Evolutionary conservation across 2,329 filamentous ascomycete genomes (phyloP).

Genomic region (Colletotrichum ledebouriae): DNA sequence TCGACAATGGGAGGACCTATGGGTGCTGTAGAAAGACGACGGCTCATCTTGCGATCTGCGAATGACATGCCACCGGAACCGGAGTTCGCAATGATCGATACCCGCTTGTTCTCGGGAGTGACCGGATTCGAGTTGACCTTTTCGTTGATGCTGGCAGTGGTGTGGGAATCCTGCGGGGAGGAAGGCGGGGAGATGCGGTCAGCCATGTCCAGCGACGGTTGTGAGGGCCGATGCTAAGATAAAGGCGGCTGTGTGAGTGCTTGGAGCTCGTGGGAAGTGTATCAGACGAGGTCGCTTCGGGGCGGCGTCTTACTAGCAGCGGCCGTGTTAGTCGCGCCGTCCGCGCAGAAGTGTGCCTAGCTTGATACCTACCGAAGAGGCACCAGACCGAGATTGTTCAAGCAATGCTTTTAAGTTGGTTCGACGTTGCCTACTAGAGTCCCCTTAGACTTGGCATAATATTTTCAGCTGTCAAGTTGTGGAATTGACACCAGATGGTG

Average conservation of each 20-base stretch:
- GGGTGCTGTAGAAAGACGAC: slow-evolving; percentile 43
- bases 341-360: slow-evolving; percentile 24
- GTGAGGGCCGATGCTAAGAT: slow-evolving; percentile 32
- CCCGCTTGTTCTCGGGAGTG: slow-evolving; percentile 35
- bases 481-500: slow-evolving; percentile 29
- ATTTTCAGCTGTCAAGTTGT: slow-evolving; percentile 36
- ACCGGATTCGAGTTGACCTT: slow-evolving; percentile 18
- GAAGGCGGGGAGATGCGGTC: slow-evolving; percentile 39
- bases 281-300: slow-evolving; percentile 27
- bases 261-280: slow-evolving; percentile 20
- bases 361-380: slow-evolving; percentile 25
- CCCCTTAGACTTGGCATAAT: slow-evolving; percentile 35
- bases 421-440: slow-evolving; percentile 16
- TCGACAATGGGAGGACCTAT: slow-evolving; percentile 50
- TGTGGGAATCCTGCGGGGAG: slow-evolving; percentile 20
- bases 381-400: slow-evolving; percentile 9
- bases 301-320: slow-evolving; percentile 35
- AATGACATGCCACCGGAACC: slow-evolving; percentile 44
- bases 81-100: slow-evolving; percentile 18
- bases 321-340: slow-evolving; percentile 36
- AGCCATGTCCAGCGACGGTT: slow-evolving; percentile 28
- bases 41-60: slow-evolving; percentile 50
- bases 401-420: neutral
- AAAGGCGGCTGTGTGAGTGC: slow-evolving; percentile 29
- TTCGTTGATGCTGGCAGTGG: slow-evolving; percentile 25